A percentile compares a stretch with the other conserved stretches of the same genome.
phyloP scores from a whole-genome alignment of 352 stramenopile species.

The Phytophthora litchii region DNA sequence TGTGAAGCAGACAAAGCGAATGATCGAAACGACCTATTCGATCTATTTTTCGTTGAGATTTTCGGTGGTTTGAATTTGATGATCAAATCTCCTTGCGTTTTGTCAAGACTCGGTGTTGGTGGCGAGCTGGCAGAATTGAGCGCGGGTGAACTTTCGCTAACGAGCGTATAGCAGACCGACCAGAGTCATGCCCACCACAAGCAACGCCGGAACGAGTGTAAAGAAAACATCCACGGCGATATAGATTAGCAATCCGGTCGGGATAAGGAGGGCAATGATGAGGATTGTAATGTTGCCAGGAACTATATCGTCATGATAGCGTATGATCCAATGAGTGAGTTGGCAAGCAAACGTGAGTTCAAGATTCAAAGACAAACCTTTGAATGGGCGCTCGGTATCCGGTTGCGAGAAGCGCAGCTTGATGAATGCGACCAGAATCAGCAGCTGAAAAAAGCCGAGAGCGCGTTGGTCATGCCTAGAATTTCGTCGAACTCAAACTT shows the following conservation, averaged over 20 bases:
- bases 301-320: slow-evolving; percentile 23
- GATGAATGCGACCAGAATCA: slow-evolving; percentile 88
- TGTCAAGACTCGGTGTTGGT: slow-evolving; percentile 31
- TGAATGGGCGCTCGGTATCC: slow-evolving; percentile 41
- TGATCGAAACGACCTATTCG: slow-evolving; percentile 23
- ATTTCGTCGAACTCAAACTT: slow-evolving; percentile 80
- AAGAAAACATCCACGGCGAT: slow-evolving; percentile 56
- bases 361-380: slow-evolving; percentile 28
- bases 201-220: slow-evolving; percentile 43
- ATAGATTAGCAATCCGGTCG: slow-evolving; percentile 46
- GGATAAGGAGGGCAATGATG: slow-evolving; percentile 38
- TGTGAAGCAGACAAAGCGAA: no score
- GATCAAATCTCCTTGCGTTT: not conserved
- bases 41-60: slow-evolving; percentile 28
- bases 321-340: slow-evolving; percentile 4
- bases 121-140: slow-evolving; percentile 45
- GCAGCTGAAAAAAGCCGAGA: slow-evolving; percentile 86
- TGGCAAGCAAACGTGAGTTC: not conserved
- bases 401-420: slow-evolving; percentile 84
- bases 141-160: slow-evolving; percentile 50
- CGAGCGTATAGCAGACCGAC: slow-evolving; percentile 45
- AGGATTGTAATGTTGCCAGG: slow-evolving; percentile 39
- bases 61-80: slow-evolving; percentile 2
- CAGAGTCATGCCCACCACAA: slow-evolving; percentile 46
- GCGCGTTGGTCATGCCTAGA: slow-evolving; percentile 90